phyloP scores from a whole-genome alignment of 257 asterid species.

The Solanum neorickii region DNA sequence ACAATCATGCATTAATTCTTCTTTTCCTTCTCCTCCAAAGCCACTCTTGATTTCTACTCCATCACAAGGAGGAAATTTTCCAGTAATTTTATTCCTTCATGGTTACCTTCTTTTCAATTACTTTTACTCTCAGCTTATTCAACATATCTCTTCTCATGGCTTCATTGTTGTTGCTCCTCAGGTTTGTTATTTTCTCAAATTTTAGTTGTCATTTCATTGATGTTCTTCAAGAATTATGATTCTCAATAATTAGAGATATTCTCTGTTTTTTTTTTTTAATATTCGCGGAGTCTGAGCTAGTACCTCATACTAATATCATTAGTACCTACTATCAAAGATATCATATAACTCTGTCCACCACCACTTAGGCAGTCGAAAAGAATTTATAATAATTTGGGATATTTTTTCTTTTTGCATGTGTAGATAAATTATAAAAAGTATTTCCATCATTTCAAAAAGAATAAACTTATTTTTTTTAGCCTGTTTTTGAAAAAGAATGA shows the following conservation, averaged over 20 bases:
- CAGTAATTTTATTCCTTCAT: slow-evolving; percentile 63
- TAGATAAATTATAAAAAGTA: not conserved
- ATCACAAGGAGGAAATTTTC: slow-evolving; percentile 37
- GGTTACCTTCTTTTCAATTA: slow-evolving; percentile 75
- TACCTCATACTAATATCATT: not conserved
- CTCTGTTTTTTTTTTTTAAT: not conserved
- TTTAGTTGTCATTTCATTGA: not conserved
- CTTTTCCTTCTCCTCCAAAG: slow-evolving; percentile 41
- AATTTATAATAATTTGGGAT: not conserved
- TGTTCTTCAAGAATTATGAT: not conserved
- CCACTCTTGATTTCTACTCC: slow-evolving; percentile 62
- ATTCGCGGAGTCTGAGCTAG: not conserved
- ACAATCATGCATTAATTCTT: not conserved
- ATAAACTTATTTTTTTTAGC: no score
- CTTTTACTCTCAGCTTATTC: slow-evolving; percentile 75
- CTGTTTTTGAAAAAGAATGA: no score
- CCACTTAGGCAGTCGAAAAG: accelerated
- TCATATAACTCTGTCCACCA: not conserved
- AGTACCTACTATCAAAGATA: not conserved
- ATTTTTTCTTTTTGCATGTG: no score
- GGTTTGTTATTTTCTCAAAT: slow-evolving; percentile 17
- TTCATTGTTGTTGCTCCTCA: slow-evolving; percentile 82
- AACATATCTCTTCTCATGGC: slow-evolving; percentile 77
- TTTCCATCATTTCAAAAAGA: no score
- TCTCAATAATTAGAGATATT: not conserved